These are phyloP conservation scores for Cytospora piceicola DNA, from an alignment of 2,329 filamentous ascomycete genomes.

Conservation along the genomic window DNA sequence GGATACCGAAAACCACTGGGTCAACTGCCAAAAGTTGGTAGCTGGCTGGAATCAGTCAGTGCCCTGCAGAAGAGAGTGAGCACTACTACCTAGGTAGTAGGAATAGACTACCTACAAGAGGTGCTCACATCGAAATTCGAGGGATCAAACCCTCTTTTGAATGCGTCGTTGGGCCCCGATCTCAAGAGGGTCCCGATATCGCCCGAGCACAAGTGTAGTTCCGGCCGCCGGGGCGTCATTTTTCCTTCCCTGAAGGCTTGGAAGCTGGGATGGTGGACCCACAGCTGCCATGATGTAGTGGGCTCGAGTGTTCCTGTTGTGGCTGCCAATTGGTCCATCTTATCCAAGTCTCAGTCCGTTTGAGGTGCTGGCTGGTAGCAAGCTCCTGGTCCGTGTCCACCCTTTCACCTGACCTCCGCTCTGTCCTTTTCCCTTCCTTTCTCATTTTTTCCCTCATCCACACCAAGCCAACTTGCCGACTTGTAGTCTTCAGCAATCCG, in stretches of 20 bases:
- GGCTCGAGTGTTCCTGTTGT: conserved; percentile 32
- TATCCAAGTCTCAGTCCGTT: conserved; percentile 34
- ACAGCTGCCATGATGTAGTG: conserved; percentile 33
- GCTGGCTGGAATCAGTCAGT: not conserved
- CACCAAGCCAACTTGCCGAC: conserved; percentile 37
- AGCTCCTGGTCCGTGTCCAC: conserved; percentile 30
- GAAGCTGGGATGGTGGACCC: conserved; percentile 34
- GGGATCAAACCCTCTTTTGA: conserved; percentile 24
- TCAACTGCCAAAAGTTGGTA: conserved; percentile 17
- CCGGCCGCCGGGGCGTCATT: conserved; percentile 32
- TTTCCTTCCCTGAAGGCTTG: conserved; percentile 34
- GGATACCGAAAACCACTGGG: conserved; percentile 9
- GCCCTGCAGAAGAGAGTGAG: not conserved
- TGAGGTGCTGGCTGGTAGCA: conserved; percentile 31
- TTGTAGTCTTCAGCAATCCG: conserved; percentile 32
- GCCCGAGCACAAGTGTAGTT: conserved; percentile 28
- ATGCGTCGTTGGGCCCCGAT: not conserved
- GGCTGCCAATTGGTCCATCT: conserved; percentile 38
- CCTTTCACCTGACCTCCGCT: conserved; percentile 33
- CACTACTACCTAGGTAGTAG: not conserved
- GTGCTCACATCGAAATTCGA: not conserved
- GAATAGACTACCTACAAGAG: no score
- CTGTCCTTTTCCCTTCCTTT: conserved; percentile 38
- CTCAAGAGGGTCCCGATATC: conserved; percentile 28
- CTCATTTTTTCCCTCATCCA: conserved; percentile 32